These are phyloP conservation scores for Trichoderma sp. DNA, from an alignment of 2,329 filamentous ascomycete genomes.

Conservation along the genomic window DNA sequence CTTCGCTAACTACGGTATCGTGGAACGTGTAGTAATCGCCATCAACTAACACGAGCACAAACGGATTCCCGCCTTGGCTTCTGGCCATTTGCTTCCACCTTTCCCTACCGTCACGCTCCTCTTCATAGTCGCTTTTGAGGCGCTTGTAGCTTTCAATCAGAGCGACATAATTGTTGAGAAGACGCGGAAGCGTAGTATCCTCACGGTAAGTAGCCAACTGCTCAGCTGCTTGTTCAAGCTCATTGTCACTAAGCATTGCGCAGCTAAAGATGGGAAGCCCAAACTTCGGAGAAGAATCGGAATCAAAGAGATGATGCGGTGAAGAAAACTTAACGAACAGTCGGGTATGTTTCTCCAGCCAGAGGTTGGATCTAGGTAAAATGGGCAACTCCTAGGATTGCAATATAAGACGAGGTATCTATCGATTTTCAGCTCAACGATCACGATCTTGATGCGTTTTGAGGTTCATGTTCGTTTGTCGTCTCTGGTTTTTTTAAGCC, in stretches of 20 bases:
- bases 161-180: conserved; percentile 32
- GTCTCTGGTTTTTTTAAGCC: too few species aligned
- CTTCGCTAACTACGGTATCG: neutral
- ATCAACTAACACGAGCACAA: conserved; percentile 59
- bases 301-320: too few species aligned
- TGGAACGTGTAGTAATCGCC: conserved; percentile 52
- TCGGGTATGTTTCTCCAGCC: too few species aligned
- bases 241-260: conserved; percentile 29
- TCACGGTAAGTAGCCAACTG: conserved; percentile 33
- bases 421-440: too few species aligned
- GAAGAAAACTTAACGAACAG: too few species aligned
- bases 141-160: conserved; percentile 53
- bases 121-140: conserved; percentile 56
- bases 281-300: too few species aligned
- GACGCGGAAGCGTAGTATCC: conserved; percentile 27
- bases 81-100: conserved; percentile 53
- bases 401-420: too few species aligned
- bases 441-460: too few species aligned
- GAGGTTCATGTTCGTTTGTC: too few species aligned
- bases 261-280: too few species aligned
- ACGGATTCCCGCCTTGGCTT: conserved; percentile 51
- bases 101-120: conserved; percentile 51
- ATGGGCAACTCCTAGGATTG: too few species aligned
- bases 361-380: too few species aligned
- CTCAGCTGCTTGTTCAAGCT: conserved; percentile 27